A percentile compares a stretch with the other conserved stretches of the same genome.
Evolutionary conservation across 75 land plant species (phyloP).

Genomic region (Selaginella moellendorffii): DNA sequence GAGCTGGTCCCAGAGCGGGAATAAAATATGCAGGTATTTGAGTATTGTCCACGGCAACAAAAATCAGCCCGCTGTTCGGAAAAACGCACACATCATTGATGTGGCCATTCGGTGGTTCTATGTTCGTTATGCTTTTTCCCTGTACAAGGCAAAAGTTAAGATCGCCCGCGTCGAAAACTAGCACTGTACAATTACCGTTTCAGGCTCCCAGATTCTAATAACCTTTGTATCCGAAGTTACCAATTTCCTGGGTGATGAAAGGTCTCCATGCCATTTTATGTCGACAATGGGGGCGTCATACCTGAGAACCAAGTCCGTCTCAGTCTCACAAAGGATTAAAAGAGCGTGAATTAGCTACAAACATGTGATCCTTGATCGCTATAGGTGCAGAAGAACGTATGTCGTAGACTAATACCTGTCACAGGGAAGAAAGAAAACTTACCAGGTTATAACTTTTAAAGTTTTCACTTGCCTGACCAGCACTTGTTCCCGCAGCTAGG

Average conservation of each 20-base stretch:
- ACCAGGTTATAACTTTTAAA: background rate
- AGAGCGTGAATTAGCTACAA: background rate
- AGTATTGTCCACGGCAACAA: slow-evolving; percentile 69
- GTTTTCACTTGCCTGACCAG: slow-evolving; percentile 50
- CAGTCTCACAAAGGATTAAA: background rate
- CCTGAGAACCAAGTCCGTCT: slow-evolving; percentile 26
- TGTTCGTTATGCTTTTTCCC: slow-evolving; percentile 74
- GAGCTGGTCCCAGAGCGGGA: slow-evolving; percentile 91
- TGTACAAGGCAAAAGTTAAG: slow-evolving; percentile 12
- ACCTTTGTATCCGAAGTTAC: slow-evolving; percentile 67
- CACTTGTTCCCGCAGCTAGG: slow-evolving; percentile 82
- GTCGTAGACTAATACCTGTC: slow-evolving; percentile 65
- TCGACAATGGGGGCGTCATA: slow-evolving; percentile 75
- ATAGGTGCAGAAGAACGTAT: slow-evolving; percentile 83
- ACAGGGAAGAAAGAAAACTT: background rate
- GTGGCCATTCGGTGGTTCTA: slow-evolving; percentile 60
- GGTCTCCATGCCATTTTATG: slow-evolving; percentile 88
- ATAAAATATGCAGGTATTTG: slow-evolving; percentile 86
- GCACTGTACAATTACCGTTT: slow-evolving; percentile 42
- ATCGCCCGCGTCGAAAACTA: background rate
- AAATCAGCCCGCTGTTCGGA: slow-evolving; percentile 67
- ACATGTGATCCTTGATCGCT: slow-evolving; percentile 85
- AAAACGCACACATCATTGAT: slow-evolving; percentile 88
- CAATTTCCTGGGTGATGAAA: slow-evolving; percentile 38
- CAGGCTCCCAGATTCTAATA: slow-evolving; percentile 85